These are phyloP conservation scores for Volvox carteri DNA, from an alignment of 163 green algal genomes.

Conservation along the genomic window DNA sequence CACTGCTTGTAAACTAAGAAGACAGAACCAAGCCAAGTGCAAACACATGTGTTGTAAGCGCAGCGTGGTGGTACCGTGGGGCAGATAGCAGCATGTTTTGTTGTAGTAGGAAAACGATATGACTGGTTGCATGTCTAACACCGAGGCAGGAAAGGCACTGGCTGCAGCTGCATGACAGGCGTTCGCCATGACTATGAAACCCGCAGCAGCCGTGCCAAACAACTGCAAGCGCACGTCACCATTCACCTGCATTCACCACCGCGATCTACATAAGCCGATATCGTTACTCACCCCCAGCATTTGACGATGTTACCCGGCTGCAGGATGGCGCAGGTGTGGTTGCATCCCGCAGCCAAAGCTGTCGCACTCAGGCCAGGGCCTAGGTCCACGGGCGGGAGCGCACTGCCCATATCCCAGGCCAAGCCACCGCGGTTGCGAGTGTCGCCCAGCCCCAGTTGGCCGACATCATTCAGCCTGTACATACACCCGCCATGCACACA, in stretches of 20 bases:
- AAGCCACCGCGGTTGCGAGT: neutral
- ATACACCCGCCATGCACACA: neutral
- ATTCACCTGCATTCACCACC: neutral
- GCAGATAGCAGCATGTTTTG: too few relatives aligned
- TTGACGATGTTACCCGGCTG: conserved; percentile 7
- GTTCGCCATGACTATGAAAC: too few relatives aligned
- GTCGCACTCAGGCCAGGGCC: neutral
- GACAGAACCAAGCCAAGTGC: too few relatives aligned
- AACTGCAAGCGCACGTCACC: too few relatives aligned
- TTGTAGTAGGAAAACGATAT: too few relatives aligned
- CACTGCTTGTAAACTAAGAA: too few relatives aligned
- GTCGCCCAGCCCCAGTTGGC: neutral
- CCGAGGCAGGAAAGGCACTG: too few relatives aligned
- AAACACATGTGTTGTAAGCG: too few relatives aligned
- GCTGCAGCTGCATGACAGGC: too few relatives aligned
- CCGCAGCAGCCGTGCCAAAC: too few relatives aligned
- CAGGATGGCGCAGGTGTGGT: conserved; percentile 12
- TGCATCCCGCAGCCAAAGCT: neutral
- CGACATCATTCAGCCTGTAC: neutral
- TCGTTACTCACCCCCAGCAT: conserved; percentile 9
- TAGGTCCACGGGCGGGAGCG: neutral
- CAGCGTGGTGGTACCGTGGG: too few relatives aligned
- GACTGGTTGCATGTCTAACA: too few relatives aligned
- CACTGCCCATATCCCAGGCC: neutral
- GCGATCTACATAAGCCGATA: neutral